phyloP scores from a whole-genome alignment of 495 filamentous ascomycete species.

The Talaromyces wortmannii region DNA sequence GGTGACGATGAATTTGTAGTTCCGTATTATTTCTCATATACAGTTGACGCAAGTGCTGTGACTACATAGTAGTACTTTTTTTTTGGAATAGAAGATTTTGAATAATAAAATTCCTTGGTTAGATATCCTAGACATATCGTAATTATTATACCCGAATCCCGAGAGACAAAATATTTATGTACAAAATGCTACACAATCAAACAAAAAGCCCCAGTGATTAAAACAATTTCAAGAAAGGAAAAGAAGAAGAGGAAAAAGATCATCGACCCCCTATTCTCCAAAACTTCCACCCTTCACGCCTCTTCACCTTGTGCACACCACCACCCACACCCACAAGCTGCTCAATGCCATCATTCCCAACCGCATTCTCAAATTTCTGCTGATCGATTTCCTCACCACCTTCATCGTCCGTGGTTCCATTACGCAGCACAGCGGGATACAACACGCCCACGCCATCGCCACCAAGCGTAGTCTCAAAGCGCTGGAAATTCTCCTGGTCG shows the following conservation, averaged over 20 bases:
- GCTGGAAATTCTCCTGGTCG: constrained; percentile 61
- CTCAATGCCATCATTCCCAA: constrained; percentile 74
- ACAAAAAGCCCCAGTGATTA: too few relatives aligned
- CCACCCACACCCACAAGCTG: constrained; percentile 49
- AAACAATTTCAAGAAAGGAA: background rate
- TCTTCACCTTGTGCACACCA: constrained; percentile 50
- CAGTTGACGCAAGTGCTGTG: background rate
- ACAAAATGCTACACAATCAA: too few relatives aligned
- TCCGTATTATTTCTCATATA: background rate
- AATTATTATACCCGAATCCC: too few relatives aligned
- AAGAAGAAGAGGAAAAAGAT: background rate
- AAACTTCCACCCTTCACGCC: constrained; percentile 86
- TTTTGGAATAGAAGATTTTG: too few relatives aligned
- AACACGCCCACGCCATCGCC: constrained; percentile 83
- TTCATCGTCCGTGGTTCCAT: constrained; percentile 46
- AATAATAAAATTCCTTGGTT: too few relatives aligned
- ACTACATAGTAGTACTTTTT: background rate
- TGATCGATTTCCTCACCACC: constrained; percentile 75
- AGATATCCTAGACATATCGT: too few relatives aligned
- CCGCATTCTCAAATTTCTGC: constrained; percentile 69
- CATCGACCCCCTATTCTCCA: constrained; percentile 51
- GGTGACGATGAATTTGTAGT: constrained; percentile 72
- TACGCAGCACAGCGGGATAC: constrained; percentile 70
- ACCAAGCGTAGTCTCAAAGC: constrained; percentile 71
- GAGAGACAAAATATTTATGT: too few relatives aligned